A percentile compares a stretch with the other conserved stretches of the same genome.
These are phyloP conservation scores for Vitis rupestris DNA, from an alignment of 164 flowering plant species.

Conservation along the genomic window DNA sequence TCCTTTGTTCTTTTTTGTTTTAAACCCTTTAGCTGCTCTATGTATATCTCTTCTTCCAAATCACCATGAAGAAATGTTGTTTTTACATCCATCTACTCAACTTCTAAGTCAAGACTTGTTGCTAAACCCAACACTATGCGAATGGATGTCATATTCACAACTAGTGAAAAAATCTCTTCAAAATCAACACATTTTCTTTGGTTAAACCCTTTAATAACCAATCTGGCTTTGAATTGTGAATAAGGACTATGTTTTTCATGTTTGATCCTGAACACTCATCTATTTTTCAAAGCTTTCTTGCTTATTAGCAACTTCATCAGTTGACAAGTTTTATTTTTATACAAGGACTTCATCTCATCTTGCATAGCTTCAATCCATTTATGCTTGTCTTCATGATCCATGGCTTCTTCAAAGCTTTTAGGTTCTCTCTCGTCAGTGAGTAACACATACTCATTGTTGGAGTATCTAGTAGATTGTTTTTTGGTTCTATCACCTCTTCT, in stretches of 20 bases:
- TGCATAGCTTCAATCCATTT: conserved; percentile 25
- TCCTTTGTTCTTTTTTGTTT: no score
- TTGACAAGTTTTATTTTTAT: conserved; percentile 25
- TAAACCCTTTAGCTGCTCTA: no score
- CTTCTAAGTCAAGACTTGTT: no score
- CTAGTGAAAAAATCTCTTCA: no score
- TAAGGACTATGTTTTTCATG: neutral
- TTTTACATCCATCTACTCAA: no score
- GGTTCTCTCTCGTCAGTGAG: conserved; percentile 20
- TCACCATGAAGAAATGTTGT: no score
- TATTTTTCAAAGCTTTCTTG: conserved; percentile 15
- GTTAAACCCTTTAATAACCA: conserved; percentile 17
- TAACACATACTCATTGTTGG: conserved; percentile 5
- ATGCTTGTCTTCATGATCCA: neutral
- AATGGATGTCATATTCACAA: no score
- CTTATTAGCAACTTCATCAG: conserved; percentile 19
- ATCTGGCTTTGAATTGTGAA: conserved; percentile 14
- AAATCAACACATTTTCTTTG: neutral
- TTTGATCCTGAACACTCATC: conserved; percentile 20
- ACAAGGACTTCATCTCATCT: conserved; percentile 1
- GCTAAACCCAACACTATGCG: no score
- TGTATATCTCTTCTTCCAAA: no score
- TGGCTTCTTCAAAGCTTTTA: conserved; percentile 9
- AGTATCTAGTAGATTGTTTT: neutral
- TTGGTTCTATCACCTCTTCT: conserved; percentile 5